phyloP scores from a whole-genome alignment of 345 rosid genomes.

The Corchorus capsularis region DNA sequence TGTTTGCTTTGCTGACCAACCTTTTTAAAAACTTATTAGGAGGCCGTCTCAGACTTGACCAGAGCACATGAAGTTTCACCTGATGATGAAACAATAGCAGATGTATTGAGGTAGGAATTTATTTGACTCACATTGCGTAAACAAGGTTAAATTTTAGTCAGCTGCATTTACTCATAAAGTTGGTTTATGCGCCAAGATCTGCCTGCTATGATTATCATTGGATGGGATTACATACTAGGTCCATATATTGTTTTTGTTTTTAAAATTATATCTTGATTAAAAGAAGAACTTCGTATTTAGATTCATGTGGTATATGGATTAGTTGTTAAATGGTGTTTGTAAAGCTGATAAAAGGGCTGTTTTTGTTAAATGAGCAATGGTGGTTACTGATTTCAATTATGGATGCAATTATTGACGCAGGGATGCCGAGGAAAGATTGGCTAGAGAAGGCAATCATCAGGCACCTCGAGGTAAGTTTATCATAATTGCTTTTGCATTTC shows the following conservation, averaged over 20 bases:
- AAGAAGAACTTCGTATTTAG: not conserved
- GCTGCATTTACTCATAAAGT: constrained; percentile 15
- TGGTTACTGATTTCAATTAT: constrained; percentile 19
- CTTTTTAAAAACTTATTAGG: constrained; percentile 42
- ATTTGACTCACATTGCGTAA: constrained; percentile 4
- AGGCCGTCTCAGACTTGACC: constrained; percentile 78
- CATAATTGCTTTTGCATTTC: constrained; percentile 16
- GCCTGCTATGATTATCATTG: constrained; percentile 1
- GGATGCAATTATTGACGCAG: constrained; percentile 42
- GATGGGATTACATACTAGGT: not conserved
- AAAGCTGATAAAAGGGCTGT: not conserved
- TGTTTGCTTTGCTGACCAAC: constrained; percentile 15
- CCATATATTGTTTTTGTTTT: not conserved
- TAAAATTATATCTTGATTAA: not conserved
- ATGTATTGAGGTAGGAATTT: constrained; percentile 67
- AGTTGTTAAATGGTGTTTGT: not conserved
- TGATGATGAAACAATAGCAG: constrained; percentile 81
- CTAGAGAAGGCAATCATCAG: constrained; percentile 51
- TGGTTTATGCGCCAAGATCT: not conserved
- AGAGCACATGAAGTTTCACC: constrained; percentile 83
- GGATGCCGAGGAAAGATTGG: constrained; percentile 58
- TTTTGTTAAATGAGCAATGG: not conserved
- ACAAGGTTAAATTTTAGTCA: not conserved
- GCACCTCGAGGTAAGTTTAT: constrained; percentile 49
- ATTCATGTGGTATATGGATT: not conserved